These are phyloP conservation scores for Cystobasidium onofrii DNA, from an alignment of 768 basidiomycete genomes.

Conservation along the genomic window DNA sequence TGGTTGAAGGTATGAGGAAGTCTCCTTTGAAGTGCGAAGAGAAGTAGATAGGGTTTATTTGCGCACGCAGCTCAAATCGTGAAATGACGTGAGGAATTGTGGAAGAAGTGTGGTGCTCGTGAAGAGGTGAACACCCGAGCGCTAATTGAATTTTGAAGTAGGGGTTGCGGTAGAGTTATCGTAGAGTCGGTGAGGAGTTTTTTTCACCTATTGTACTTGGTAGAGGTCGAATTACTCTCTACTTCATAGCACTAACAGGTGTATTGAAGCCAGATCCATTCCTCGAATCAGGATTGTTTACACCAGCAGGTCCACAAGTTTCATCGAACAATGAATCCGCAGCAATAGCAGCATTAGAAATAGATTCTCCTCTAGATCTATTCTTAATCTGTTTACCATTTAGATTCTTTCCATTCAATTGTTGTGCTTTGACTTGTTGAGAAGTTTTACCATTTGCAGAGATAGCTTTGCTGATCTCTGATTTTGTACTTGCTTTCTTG, in stretches of 20 bases:
- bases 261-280: conserved; percentile 6
- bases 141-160: no score
- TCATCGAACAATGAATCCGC: conserved; percentile 20
- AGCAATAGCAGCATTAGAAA: conserved; percentile 5
- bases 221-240: no score
- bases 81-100: no score
- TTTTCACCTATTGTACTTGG: no score
- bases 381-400: neutral
- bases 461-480: neutral
- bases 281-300: conserved; percentile 6
- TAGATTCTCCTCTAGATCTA: neutral
- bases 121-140: no score
- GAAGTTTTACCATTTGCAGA: neutral
- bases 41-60: no score
- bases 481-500: conserved; percentile 6
- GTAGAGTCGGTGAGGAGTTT: no score
- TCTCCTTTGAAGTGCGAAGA: no score
- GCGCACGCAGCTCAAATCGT: no score
- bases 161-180: no score
- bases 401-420: neutral
- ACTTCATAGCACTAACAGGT: neutral
- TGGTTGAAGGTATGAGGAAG: no score
- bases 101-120: no score
- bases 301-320: conserved; percentile 21
- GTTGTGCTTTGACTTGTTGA: neutral